Evolutionary conservation across 345 rosid genomes (phyloP), one percentile per base, ranked within the genome.

Genomic region (Geranium brycei): DNA sequence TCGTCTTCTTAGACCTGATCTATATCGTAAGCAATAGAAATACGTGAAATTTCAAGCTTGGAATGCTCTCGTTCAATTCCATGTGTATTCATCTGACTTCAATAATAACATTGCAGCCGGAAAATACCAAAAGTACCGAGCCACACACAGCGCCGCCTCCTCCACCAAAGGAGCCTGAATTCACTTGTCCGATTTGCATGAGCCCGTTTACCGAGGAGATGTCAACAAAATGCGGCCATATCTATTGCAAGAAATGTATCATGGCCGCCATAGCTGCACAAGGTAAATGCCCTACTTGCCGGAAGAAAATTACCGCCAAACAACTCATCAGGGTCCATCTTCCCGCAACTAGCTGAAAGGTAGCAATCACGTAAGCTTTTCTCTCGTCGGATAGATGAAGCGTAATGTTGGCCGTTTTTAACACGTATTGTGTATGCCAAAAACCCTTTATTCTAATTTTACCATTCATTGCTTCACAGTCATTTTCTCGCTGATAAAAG

Each of bases 211-310:
- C 71, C 0, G 85, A 87, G 76, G 97, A 87, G 82, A 76, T 73
- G 65, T 80, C 97, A 14, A 95, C 99, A 17, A 91, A 80, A 70
- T 95, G 99, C 73, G 99, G 99, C 59, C 99, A 95, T 65, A 95
- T 95, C 51, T 95, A 91, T 82, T 95, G 99, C 70, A 81, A 77
- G 72, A 55, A 23, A 51, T 95, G 99, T 76, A 87, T 95, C 32
- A 79, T 53, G 81, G 63, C 66, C 31, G 97, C 93, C 2, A 68
- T 91, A 40, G 64, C 81, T 57, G 16, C 57, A 18, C 91, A 87
- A 76, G 73, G 70, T 31, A 88, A 84, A 76, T 95, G 99, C 69
- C 99, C 97, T 1, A 83, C 97, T 0, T 95, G 99, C 77, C 70
- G 99, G 80, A 91, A 95, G 76, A 84, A 66, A 57, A 80, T 88